Evolutionary conservation across 202 grass and related monocot species (phyloP), one percentile per base, ranked within the genome.

Genomic region (Setaria italica): DNA sequence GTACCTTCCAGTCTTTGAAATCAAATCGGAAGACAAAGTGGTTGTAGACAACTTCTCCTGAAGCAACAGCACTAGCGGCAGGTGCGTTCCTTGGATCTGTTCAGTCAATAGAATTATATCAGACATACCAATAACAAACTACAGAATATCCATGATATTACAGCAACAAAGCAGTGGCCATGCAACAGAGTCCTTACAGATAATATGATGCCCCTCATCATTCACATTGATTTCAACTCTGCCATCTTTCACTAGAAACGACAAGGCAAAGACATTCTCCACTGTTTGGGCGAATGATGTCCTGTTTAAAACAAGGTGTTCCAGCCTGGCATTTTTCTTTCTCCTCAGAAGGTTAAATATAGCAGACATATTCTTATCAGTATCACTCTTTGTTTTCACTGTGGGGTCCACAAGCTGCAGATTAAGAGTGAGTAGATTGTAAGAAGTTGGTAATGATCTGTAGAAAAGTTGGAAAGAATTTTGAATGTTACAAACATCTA

Each of bases 241-340:
- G 51, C 93, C 96, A 85, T 94, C 91, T 87, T 98, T 98, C 69
- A 95, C 96, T 13, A 98, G 79, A 70, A 98, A 98, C 50, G 96
- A 98, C 78, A 98, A 79, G 6, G 93, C 88, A 86, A 98, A 98
- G 41, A 95, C 78, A 63, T 95, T 95, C 69, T 98, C 96, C 51
- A 95, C 86, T 8, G 93, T 98, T 78, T 95, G 93, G 39, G 91
- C 93, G 83, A 98, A 98, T 1, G 95, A 94, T 4, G 1, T 85
- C 58, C 89, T 90, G 68, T 98, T 95, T 49, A 98, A 81, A 51
- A 95, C 72, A 85, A 98, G 82, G 19, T 91, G 79, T 91, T 95
- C 93, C 1, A 98, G 78, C 62, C 79, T 94, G 42, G 72, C 81
- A 60, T 49, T 88, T 88, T 92, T 98, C 65, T 98, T 92, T 76